A percentile compares a stretch with the other conserved stretches of the same genome.
Conservation (phyloP, 2,329 filamentous ascomycete genomes). For the Rasamsonia emersonii region DNA sequence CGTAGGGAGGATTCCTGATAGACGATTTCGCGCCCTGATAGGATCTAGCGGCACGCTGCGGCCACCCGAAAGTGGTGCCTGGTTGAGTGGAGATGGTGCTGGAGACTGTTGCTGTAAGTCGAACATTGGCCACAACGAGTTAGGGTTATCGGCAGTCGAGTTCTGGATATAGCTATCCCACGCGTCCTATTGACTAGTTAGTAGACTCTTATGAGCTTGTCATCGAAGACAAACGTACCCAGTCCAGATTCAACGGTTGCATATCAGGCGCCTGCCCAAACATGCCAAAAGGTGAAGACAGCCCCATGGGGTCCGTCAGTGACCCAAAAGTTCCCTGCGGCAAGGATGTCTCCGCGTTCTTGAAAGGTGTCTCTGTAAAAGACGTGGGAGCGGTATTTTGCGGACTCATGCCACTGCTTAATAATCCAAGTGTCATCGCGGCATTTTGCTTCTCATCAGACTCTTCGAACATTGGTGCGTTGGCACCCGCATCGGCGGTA, state of each 20-base stretch:
- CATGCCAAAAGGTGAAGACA: conserved; percentile 48
- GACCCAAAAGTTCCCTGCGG: conserved; percentile 17
- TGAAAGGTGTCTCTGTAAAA: conserved; percentile 22
- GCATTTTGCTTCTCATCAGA: conserved; percentile 55
- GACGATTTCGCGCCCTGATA: conserved; percentile 3
- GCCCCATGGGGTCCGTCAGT: conserved; percentile 30
- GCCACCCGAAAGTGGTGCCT: conserved; percentile 13
- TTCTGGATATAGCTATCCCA: conserved; percentile 64
- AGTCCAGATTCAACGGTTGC: conserved; percentile 49
- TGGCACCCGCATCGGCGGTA: conserved; percentile 16
- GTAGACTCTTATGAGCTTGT: conserved; percentile 2
- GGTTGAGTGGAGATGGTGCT: conserved; percentile 14
- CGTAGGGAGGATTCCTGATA: conserved; percentile 7
- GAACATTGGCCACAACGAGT: conserved; percentile 30
- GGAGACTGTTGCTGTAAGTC: conserved; percentile 21
- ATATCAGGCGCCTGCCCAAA: conserved; percentile 49
- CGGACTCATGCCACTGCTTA: conserved; percentile 55
- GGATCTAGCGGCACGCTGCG: conserved; percentile 11
- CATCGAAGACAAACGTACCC: conserved; percentile 42
- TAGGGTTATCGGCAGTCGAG: conserved; percentile 36
- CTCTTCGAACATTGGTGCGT: conserved; percentile 22
- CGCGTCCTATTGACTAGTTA: conserved; percentile 45
- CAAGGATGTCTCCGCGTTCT: conserved; percentile 21
- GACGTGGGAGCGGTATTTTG: conserved; percentile 23
- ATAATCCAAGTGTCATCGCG: conserved; percentile 62